Evolutionary conservation across 225 moss, liverwort and hornwort species (phyloP).

Genomic region (Sphagnum contortum): DNA sequence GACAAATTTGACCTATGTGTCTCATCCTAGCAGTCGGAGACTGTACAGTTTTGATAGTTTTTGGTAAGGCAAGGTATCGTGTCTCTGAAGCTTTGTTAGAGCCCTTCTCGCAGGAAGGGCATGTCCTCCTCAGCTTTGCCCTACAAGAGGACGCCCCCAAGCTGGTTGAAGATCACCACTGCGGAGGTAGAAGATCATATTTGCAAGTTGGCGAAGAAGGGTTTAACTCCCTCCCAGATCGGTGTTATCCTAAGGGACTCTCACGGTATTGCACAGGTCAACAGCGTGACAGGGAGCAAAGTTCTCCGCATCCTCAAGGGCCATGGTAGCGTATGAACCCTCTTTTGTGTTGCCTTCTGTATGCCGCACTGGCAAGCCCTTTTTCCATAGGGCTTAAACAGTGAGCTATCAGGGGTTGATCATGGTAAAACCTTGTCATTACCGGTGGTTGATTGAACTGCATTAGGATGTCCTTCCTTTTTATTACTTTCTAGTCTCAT

Average conservation of each 20-base stretch:
- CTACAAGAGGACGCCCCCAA: conserved; percentile 37
- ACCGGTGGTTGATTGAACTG: not conserved
- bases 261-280: conserved; percentile 39
- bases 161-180: conserved; percentile 40
- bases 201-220: conserved; percentile 38
- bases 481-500: not conserved
- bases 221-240: conserved; percentile 42
- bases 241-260: conserved; percentile 47
- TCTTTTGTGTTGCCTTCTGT: conserved; percentile 2
- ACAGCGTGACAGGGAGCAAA: conserved; percentile 36
- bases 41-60: too few relatives aligned
- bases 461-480: not conserved
- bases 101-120: too few relatives aligned
- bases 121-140: conserved; percentile 1
- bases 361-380: conserved; percentile 8
- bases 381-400: conserved; percentile 1
- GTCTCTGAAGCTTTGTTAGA: too few relatives aligned
- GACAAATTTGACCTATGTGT: too few relatives aligned
- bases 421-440: not conserved
- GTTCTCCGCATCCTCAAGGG: conserved; percentile 40
- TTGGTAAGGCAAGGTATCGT: too few relatives aligned
- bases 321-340: conserved; percentile 14
- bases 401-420: conserved; percentile 6
- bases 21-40: too few relatives aligned
- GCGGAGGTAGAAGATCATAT: conserved; percentile 38